Percentiles rank a stretch among this genome's conserved stretches.
Conservation (phyloP, 2,329 filamentous ascomycete species). For the Sarocladium kiliense region DNA sequence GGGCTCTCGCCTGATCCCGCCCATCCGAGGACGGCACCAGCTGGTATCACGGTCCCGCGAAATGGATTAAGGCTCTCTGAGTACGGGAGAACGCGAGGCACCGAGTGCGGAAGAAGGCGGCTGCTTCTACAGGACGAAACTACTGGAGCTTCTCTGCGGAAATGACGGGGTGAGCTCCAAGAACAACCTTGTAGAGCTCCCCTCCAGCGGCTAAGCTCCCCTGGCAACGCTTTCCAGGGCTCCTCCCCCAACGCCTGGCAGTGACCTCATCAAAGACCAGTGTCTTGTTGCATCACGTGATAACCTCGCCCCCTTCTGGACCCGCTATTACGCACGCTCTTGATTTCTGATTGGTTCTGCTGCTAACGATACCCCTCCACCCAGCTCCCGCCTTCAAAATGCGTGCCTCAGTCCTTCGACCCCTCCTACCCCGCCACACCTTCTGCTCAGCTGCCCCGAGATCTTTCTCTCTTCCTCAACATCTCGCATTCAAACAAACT, state of each 20-base stretch:
- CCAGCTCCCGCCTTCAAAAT: slow-evolving; percentile 33
- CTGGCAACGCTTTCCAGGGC: not conserved
- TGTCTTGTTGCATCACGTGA: slow-evolving; percentile 24
- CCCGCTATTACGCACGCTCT: slow-evolving; percentile 11
- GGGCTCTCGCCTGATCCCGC: not conserved
- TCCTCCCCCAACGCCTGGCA: not conserved
- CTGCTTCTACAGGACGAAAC: not conserved
- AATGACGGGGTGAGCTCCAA: not conserved
- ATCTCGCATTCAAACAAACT: slow-evolving; percentile 32
- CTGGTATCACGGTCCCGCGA: not conserved
- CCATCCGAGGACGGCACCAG: not conserved
- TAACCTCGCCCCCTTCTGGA: slow-evolving; percentile 9
- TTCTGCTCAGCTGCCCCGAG: slow-evolving; percentile 32
- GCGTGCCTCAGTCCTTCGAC: slow-evolving; percentile 39
- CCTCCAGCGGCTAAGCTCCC: not conserved
- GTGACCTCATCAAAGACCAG: slow-evolving; percentile 9
- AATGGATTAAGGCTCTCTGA: too few relatives aligned
- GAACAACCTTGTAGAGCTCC: not conserved
- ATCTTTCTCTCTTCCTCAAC: slow-evolving; percentile 36
- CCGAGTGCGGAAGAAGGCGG: not conserved
- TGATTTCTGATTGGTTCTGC: slow-evolving; percentile 20
- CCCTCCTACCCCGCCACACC: slow-evolving; percentile 42
- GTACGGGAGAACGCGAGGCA: too few relatives aligned
- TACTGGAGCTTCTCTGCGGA: too few relatives aligned
- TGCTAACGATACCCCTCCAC: slow-evolving; percentile 38